Evolutionary conservation across 2,329 filamentous ascomycete genomes (phyloP).

Genomic region (Talaromyces sp.): DNA sequence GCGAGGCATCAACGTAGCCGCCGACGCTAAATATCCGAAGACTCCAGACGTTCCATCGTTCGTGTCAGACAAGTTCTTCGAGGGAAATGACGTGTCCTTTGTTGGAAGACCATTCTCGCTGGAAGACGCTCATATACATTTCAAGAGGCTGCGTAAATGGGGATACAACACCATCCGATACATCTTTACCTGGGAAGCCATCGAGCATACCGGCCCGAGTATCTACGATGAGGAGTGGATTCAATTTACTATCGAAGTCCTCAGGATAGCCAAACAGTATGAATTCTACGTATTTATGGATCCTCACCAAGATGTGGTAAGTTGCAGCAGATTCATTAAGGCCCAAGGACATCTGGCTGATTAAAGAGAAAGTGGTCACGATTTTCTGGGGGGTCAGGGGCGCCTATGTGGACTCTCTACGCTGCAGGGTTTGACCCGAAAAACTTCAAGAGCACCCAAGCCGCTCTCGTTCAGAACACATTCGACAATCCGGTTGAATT

Average conservation of each 20-base stretch:
- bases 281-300: slow-evolving; percentile 99
- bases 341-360: slow-evolving; percentile 23
- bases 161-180: slow-evolving; percentile 97
- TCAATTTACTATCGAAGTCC: slow-evolving; percentile 80
- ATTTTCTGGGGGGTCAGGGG: slow-evolving; percentile 90
- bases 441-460: slow-evolving; percentile 82
- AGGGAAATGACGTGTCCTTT: slow-evolving; percentile 89
- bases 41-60: slow-evolving; percentile 81
- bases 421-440: slow-evolving; percentile 88
- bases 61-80: slow-evolving; percentile 77
- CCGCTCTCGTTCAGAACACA: slow-evolving; percentile 92
- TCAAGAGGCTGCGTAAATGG: slow-evolving; percentile 80
- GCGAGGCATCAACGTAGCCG: slow-evolving; percentile 91
- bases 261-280: slow-evolving; percentile 83
- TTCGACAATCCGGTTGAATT: slow-evolving; percentile 82
- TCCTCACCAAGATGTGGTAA: slow-evolving; percentile 92
- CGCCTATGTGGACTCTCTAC: slow-evolving; percentile 97
- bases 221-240: slow-evolving; percentile 95
- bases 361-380: slow-evolving; percentile 73
- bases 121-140: slow-evolving; percentile 82
- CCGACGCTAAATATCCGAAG: slow-evolving; percentile 86
- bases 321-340: background rate
- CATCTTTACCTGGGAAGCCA: slow-evolving; percentile 98
- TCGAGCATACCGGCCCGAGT: slow-evolving; percentile 87
- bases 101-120: slow-evolving; percentile 81